Evolutionary conservation across 139 green algal species (phyloP), one percentile per base, ranked within the genome.

Genomic region (Chlamydomonas applanata): DNA sequence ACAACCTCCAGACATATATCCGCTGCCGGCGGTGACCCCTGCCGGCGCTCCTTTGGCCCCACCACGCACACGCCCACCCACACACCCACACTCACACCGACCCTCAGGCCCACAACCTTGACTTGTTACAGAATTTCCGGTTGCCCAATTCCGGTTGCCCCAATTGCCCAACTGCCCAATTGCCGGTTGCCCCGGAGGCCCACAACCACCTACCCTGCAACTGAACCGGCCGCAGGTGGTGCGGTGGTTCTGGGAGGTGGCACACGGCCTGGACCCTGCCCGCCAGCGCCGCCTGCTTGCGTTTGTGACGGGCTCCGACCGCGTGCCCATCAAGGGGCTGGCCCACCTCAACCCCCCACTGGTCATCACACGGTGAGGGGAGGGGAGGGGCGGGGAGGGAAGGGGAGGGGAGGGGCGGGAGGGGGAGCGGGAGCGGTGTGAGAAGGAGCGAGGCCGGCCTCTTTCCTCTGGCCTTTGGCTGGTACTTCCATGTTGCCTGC

Each of bases 161-260:
- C 11, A 49, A 49, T 19, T 19, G 7, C 40, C 11, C 7, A 49
- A 49, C 40, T 11, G 7, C 40, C 11, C 7, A 49, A 49, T n/a
- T n/a, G n/a, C n/a, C 40, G 7, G 7, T 49, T 19, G 11, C 7
- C 40, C 40, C 40, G 7, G 40, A 49, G 11, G 7, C 40, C 40
- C 40, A 7, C 7, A 49, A 49, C 40, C 40, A 7, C 40, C 40
- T 7, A 49, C 7, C 40, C 40, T 17, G 22, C 5, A 25, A 19
- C 46, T n/a, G n/a, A n/a, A n/a, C n/a, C n/a, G n/a, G n/a, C 40
- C 40, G 22, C 82, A 90, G 82, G 70, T 79, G 0, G 75, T 93
- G 2, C 62, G 54, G 24, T 93, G 89, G 87, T 93, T 97, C 80
- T 97, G 92, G 91, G 76, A 94, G 76, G 82, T 94, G 45, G 74